Conservation (phyloP, 768 basidiomycete species). For the Tylopilus sp. region DNA sequence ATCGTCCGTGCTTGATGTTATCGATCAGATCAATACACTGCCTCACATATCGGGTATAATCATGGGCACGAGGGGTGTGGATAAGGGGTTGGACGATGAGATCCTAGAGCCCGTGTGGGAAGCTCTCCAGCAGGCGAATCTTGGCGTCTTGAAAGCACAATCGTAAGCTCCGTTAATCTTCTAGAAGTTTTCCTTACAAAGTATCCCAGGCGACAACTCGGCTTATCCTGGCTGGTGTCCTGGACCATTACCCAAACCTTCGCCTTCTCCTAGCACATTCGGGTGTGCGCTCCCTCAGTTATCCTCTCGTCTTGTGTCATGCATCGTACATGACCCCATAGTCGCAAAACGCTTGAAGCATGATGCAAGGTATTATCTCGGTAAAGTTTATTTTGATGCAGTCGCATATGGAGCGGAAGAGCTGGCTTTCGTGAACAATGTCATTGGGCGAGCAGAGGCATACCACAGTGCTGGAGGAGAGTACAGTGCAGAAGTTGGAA, state of each 20-base stretch:
- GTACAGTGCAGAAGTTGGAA: conserved; percentile 41
- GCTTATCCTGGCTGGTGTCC: conserved; percentile 74
- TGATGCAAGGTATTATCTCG: conserved; percentile 82
- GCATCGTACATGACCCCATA: conserved; percentile 80
- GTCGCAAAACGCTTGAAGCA: conserved; percentile 72
- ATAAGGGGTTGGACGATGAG: conserved; percentile 77
- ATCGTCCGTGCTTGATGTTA: conserved; percentile 54
- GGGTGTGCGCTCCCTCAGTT: conserved; percentile 82
- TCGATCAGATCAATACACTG: conserved; percentile 61
- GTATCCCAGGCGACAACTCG: conserved; percentile 62
- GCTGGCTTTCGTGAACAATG: conserved; percentile 71
- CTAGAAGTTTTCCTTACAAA: conserved; percentile 5
- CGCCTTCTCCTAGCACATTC: conserved; percentile 83
- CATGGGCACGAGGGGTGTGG: conserved; percentile 76
- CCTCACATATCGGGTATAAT: conserved; percentile 75
- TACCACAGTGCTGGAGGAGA: conserved; percentile 40
- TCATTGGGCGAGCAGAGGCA: conserved; percentile 55
- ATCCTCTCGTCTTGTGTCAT: conserved; percentile 81
- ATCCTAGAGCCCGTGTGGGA: conserved; percentile 78
- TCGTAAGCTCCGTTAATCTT: conserved; percentile 43
- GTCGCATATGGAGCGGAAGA: conserved; percentile 90
- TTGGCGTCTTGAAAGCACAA: conserved; percentile 85
- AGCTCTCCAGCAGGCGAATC: conserved; percentile 62
- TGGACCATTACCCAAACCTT: conserved; percentile 76
- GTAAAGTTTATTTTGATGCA: conserved; percentile 77